A percentile compares a stretch with the other conserved stretches of the same genome.
Evolutionary conservation across 805 yeast species (phyloP).

Genomic region (Myxozyma neglecta): DNA sequence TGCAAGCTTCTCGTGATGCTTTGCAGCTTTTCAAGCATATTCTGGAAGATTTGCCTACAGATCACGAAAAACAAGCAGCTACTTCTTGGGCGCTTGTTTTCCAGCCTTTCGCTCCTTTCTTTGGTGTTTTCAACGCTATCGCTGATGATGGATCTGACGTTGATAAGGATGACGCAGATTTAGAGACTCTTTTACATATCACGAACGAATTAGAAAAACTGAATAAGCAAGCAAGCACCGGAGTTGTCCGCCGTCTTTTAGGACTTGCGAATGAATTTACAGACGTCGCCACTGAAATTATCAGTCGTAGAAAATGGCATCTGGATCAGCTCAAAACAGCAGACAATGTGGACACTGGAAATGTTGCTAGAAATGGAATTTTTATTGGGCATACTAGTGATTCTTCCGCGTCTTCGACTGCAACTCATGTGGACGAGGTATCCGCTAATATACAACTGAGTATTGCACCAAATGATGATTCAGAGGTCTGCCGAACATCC

Average conservation of each 20-base stretch:
- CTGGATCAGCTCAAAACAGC: constrained; percentile 7
- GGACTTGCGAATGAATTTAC: constrained; percentile 21
- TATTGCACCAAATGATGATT: neutral
- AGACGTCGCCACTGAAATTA: constrained; percentile 24
- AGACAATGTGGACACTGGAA: constrained; percentile 4
- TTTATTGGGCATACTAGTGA: neutral
- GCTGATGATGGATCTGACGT: constrained; percentile 19
- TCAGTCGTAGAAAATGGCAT: constrained; percentile 15
- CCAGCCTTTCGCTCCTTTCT: constrained; percentile 30
- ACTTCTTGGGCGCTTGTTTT: constrained; percentile 29
- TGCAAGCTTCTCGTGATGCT: constrained; percentile 24
- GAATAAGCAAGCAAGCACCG: constrained; percentile 13
- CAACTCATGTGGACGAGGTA: neutral
- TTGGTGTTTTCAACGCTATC: constrained; percentile 26
- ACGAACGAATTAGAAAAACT: constrained; percentile 13
- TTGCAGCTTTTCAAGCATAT: constrained; percentile 15
- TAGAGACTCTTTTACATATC: constrained; percentile 10
- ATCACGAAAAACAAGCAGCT: constrained; percentile 10
- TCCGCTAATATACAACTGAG: neutral
- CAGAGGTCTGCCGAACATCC: constrained; percentile 11
- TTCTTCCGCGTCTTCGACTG: constrained; percentile 1
- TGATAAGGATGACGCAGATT: constrained; percentile 15
- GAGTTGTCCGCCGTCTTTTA: constrained; percentile 18
- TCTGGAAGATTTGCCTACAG: constrained; percentile 15
- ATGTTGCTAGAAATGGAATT: constrained; percentile 1